phyloP scores from a whole-genome alignment of 2,329 filamentous ascomycete genomes.

The Elsinoe necatrix region DNA sequence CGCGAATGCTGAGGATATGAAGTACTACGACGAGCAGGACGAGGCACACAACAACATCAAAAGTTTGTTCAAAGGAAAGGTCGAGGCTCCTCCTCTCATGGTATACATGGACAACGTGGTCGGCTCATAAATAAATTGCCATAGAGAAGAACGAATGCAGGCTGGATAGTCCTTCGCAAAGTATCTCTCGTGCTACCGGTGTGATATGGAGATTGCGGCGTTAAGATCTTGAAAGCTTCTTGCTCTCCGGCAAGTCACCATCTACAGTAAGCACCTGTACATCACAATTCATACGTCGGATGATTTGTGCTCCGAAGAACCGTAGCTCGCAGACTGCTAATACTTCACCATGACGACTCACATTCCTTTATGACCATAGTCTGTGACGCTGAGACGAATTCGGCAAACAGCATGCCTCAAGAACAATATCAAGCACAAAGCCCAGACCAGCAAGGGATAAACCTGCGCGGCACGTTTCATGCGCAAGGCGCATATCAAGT shows the following conservation, averaged over 20 bases:
- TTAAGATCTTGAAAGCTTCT: not conserved
- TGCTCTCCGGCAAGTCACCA: not conserved
- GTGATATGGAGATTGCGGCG: slow-evolving; percentile 2
- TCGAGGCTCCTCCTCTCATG: slow-evolving; percentile 17
- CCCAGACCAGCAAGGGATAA: not conserved
- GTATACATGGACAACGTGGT: slow-evolving; percentile 16
- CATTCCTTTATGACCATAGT: not conserved
- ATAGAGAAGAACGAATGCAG: slow-evolving; percentile 4
- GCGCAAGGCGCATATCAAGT: not conserved
- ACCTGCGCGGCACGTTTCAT: not conserved
- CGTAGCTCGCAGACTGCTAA: too few species aligned
- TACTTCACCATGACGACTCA: not conserved
- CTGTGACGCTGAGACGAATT: not conserved
- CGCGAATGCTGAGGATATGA: slow-evolving; percentile 56
- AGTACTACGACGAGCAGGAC: slow-evolving; percentile 58
- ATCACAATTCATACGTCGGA: not conserved
- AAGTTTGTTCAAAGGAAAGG: slow-evolving; percentile 26
- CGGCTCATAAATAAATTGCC: not conserved
- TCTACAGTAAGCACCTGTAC: not conserved
- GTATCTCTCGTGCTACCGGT: not conserved
- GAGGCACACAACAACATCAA: slow-evolving; percentile 48
- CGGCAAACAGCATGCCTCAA: slow-evolving; percentile 15
- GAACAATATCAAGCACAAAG: slow-evolving; percentile 19
- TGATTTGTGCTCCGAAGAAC: too few species aligned
- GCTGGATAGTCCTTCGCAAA: not conserved